Evolutionary conservation across 202 grass and related monocot genomes (phyloP).

Genomic region (Setaria viridis): DNA sequence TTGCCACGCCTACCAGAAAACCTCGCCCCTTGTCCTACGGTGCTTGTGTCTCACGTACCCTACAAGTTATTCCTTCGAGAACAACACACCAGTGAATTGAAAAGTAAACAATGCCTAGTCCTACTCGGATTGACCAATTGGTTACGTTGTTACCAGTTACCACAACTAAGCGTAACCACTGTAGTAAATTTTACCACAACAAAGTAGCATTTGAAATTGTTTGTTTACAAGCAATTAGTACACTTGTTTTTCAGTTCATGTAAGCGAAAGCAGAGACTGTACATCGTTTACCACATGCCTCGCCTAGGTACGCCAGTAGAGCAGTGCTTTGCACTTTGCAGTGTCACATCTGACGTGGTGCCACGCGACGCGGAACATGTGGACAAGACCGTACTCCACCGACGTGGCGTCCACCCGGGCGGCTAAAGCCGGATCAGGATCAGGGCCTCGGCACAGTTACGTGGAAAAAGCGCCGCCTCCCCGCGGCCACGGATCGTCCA

Average conservation of each 20-base stretch:
- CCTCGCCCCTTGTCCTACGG: slow-evolving; percentile 25
- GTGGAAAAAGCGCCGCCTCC: slow-evolving; percentile 26
- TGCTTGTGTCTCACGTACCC: slow-evolving; percentile 33
- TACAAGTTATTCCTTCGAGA: not conserved
- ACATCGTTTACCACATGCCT: not conserved
- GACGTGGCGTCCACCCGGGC: slow-evolving; percentile 21
- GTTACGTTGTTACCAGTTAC: not conserved
- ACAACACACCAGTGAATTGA: not conserved
- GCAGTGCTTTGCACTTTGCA: not conserved
- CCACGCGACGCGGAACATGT: not conserved
- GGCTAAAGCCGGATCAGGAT: not conserved
- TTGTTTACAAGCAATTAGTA: not conserved
- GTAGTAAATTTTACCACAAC: not conserved
- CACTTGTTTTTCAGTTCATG: not conserved
- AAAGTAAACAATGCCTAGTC: not conserved
- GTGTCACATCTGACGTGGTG: slow-evolving; percentile 36
- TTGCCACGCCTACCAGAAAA: not conserved
- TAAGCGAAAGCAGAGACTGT: not conserved
- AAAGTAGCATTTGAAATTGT: not conserved
- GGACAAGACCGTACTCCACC: not conserved
- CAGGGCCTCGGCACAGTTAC: not conserved
- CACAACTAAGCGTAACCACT: not conserved
- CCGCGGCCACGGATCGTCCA: slow-evolving; percentile 29
- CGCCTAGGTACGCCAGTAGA: not conserved
- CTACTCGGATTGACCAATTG: not conserved